Evolutionary conservation across 1,139 yeast species (phyloP), one percentile per base, ranked within the genome.

Genomic region (Petasospora fabianii): DNA sequence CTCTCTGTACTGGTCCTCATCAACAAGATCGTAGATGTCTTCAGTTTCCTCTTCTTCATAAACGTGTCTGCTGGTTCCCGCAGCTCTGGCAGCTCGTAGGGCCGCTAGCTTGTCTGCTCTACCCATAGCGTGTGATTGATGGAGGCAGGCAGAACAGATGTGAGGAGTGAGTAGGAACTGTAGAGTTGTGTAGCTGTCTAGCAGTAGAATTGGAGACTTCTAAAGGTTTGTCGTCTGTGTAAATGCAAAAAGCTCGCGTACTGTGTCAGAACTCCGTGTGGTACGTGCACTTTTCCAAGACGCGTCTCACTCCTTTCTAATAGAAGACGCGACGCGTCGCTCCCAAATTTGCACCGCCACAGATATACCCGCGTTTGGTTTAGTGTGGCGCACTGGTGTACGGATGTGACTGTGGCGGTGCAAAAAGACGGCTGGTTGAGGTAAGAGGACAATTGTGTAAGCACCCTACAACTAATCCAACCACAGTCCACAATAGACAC

Each of bases 11-110:
- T 84, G 79, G 30, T 74, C 80, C 53, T 88, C 96, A 56, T 85
- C 95, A 9, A 88, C 83, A 54, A 85, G 90, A 54, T 90, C 97
- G 59, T 88, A 90, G 43, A 92, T 78, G 33, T 71, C 74, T 11
- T 67, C 68, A 12, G 62, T 64, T 12, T 64, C 66, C 17, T 61
- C 68, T 3, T 57, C 69, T 3, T 56, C 59, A 14, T 54, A 53
- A 16, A 53, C 37, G 21, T 40, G 38, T 38, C 39, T 51, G 30
- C 55, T 51, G 26, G 47, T 44, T 11, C 54, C 58, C 16, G 69
- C 71, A 5, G 66, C 65, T 45, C 73, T 59, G 1, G 72, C 73
- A 10, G 64, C 70, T 29, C 69, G 57, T 28, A 68, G 53, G 19
- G 71, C 64, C 37, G 66, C 68, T 12, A 67, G 54, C 46, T 68